A percentile compares a stretch with the other conserved stretches of the same genome.
phyloP scores from a whole-genome alignment of 2,329 filamentous ascomycete species.

The Emericellopsis atlantica region DNA sequence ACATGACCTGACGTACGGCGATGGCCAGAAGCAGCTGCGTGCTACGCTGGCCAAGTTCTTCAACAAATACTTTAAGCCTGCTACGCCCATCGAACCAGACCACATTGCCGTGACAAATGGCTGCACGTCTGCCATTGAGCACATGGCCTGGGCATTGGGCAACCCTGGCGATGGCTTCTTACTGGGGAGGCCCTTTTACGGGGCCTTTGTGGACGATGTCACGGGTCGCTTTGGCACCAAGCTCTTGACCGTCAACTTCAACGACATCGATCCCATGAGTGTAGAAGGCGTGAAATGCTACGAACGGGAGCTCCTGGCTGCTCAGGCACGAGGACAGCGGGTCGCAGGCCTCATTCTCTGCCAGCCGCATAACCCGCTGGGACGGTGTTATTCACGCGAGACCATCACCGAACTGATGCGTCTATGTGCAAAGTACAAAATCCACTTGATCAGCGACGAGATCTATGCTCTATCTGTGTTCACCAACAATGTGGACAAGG shows the following conservation, averaged over 20 bases:
- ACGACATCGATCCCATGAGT: slow-evolving; percentile 27
- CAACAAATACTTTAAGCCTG: slow-evolving; percentile 17
- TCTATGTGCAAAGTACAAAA: slow-evolving; percentile 30
- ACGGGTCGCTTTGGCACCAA: slow-evolving; percentile 24
- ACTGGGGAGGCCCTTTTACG: slow-evolving; percentile 31
- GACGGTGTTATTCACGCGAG: slow-evolving; percentile 28
- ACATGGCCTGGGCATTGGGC: slow-evolving; percentile 23
- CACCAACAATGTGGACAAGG: slow-evolving; percentile 19
- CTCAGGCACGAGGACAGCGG: slow-evolving; percentile 21
- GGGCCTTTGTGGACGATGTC: slow-evolving; percentile 32
- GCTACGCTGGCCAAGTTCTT: slow-evolving; percentile 20
- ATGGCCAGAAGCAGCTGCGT: slow-evolving; percentile 21
- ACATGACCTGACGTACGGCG: slow-evolving; percentile 25
- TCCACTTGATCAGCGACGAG: slow-evolving; percentile 39
- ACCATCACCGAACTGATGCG: slow-evolving; percentile 26
- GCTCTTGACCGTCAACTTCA: slow-evolving; percentile 30
- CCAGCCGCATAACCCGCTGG: slow-evolving; percentile 38
- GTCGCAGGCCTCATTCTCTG: slow-evolving; percentile 37
- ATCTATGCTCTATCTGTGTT: slow-evolving; percentile 40
- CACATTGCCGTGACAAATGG: slow-evolving; percentile 26
- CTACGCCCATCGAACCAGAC: slow-evolving; percentile 12
- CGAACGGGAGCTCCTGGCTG: slow-evolving; percentile 25
- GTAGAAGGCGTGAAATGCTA: slow-evolving; percentile 26
- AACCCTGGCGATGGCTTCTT: slow-evolving; percentile 26
- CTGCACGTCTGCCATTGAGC: slow-evolving; percentile 26